A percentile compares a stretch with the other conserved stretches of the same genome.
Evolutionary conservation across 176 grass and related monocot genomes (phyloP).

Genomic region (Bolboschoenus planiculmis): DNA sequence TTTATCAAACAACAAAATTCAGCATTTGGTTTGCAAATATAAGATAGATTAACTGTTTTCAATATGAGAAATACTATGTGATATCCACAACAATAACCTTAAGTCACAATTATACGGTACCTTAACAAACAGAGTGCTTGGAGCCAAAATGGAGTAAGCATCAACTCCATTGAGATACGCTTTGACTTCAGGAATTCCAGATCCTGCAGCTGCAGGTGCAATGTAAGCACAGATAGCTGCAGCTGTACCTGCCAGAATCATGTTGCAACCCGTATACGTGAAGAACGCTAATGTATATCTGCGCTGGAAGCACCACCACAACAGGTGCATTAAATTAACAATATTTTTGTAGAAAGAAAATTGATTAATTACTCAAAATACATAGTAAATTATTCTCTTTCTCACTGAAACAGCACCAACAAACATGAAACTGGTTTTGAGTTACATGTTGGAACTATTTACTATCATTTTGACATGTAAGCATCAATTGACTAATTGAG

Average conservation of each 20-base stretch:
- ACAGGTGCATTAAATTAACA: conserved; percentile 33
- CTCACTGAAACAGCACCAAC: not conserved
- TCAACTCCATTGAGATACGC: conserved; percentile 98
- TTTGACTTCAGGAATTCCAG: conserved; percentile 97
- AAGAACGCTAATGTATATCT: conserved; percentile 87
- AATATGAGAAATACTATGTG: not conserved
- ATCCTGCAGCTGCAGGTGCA: conserved; percentile 92
- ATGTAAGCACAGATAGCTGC: conserved; percentile 86
- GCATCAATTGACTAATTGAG: not conserved
- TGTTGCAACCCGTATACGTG: conserved; percentile 54
- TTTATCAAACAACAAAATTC: not conserved
- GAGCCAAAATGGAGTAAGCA: conserved; percentile 87
- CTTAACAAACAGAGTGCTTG: conserved; percentile 94
- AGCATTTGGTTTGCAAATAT: not conserved
- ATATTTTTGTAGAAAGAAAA: not conserved
- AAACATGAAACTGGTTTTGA: not conserved
- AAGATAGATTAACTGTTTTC: too few relatives aligned
- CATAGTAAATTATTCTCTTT: not conserved
- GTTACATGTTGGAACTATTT: too few relatives aligned
- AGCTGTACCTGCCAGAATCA: conserved; percentile 52
- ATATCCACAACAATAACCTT: not conserved
- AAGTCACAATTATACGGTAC: conserved; percentile 22
- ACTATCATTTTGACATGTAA: not conserved
- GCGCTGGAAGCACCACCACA: conserved; percentile 54
- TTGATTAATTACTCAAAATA: not conserved